Conservation (phyloP, 345 rosid species). For the Dipteronia dyeriana region DNA sequence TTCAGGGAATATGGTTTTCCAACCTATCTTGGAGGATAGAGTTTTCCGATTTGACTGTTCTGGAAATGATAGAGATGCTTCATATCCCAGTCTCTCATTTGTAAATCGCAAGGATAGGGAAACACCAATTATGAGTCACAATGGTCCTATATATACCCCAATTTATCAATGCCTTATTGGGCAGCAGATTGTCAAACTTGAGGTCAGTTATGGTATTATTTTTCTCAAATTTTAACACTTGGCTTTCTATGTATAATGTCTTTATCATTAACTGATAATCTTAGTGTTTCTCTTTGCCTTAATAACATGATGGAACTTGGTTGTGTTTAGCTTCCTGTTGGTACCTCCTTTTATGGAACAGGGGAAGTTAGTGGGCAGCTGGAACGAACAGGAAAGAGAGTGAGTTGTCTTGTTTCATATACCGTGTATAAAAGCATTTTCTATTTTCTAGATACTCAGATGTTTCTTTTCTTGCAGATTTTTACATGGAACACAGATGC, state of each 20-base stretch:
- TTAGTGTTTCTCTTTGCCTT: background rate
- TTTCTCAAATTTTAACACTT: background rate
- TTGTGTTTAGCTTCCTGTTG: constrained; percentile 64
- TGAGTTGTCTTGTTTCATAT: constrained; percentile 33
- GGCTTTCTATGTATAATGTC: background rate
- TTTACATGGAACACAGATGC: constrained; percentile 91
- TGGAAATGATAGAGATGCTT: constrained; percentile 49
- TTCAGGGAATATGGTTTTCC: constrained; percentile 56
- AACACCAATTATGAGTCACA: constrained; percentile 35
- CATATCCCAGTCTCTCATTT: constrained; percentile 75
- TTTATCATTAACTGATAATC: background rate
- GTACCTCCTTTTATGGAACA: constrained; percentile 87
- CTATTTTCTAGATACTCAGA: background rate
- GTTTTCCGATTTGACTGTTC: constrained; percentile 82
- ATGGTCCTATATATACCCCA: constrained; percentile 60
- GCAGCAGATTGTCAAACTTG: constrained; percentile 66
- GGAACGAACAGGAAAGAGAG: constrained; percentile 91
- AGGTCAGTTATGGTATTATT: constrained; percentile 38
- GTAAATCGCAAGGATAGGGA: constrained; percentile 53
- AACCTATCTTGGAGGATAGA: constrained; percentile 72
- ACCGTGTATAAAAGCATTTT: background rate
- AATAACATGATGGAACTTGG: constrained; percentile 13
- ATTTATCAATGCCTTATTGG: constrained; percentile 39
- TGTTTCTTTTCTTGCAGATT: constrained; percentile 46
- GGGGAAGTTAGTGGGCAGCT: constrained; percentile 96